Evolutionary conservation across 805 yeast genomes (phyloP).

Genomic region (Ogataea degrootiae): DNA sequence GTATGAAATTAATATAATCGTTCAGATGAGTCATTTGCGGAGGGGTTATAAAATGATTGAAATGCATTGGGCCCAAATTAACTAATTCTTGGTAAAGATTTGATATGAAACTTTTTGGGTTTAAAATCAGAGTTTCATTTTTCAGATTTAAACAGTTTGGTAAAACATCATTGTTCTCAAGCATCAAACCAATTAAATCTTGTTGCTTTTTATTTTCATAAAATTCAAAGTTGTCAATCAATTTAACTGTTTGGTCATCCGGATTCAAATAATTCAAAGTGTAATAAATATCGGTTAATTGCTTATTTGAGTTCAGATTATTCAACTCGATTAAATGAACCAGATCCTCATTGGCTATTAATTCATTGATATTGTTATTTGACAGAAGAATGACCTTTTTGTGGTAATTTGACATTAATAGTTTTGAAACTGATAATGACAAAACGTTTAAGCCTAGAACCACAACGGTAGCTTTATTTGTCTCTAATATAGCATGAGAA

Average conservation of each 20-base stretch:
- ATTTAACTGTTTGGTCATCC: constrained; percentile 2
- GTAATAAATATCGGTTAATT: constrained; percentile 6
- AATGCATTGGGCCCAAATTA: neutral
- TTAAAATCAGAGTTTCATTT: constrained; percentile 3
- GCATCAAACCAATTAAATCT: neutral
- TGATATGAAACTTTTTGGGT: constrained; percentile 1
- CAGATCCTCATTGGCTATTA: constrained; percentile 8
- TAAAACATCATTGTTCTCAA: neutral
- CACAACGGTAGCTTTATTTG: neutral
- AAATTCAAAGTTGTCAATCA: constrained; percentile 8
- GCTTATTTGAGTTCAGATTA: constrained; percentile 2
- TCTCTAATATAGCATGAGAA: no score
- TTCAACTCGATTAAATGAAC: constrained; percentile 13
- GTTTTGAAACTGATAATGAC: constrained; percentile 8
- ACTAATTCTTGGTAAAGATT: constrained; percentile 8
- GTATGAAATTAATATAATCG: constrained; percentile 5
- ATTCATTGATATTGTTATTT: constrained; percentile 6
- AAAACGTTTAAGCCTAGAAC: constrained; percentile 9
- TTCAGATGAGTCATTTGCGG: constrained; percentile 6
- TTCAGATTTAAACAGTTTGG: constrained; percentile 4
- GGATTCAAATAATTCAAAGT: constrained; percentile 9
- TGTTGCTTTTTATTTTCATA: constrained; percentile 4
- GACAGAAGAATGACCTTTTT: constrained; percentile 12
- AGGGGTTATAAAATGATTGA: constrained; percentile 10
- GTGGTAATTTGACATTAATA: constrained; percentile 7